Percentiles rank a stretch among this genome's conserved stretches.
These are phyloP conservation scores for Leucoagaricus sp. DNA, from an alignment of 1,284 basidiomycete genomes.

Conservation along the genomic window DNA sequence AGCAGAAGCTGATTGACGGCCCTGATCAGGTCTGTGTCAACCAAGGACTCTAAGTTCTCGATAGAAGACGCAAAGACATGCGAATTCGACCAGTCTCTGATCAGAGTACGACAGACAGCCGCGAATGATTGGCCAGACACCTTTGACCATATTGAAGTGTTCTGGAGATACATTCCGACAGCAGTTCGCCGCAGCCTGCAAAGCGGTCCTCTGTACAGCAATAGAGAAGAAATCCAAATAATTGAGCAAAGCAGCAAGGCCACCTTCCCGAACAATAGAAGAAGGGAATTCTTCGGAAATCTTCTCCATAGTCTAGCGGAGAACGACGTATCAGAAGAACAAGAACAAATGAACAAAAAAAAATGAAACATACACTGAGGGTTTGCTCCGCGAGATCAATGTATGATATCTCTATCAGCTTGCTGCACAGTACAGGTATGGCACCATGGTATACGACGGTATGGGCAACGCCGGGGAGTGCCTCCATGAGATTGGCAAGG, in stretches of 20 bases:
- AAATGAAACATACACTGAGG: constrained; percentile 72
- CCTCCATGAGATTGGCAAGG: constrained; percentile 95
- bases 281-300: constrained; percentile 95
- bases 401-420: constrained; percentile 93
- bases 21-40: constrained; percentile 81
- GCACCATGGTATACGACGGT: constrained; percentile 95
- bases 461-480: constrained; percentile 90
- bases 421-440: constrained; percentile 93
- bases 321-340: constrained; percentile 24
- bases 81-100: constrained; percentile 92
- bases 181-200: constrained; percentile 96
- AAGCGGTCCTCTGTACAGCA: constrained; percentile 91
- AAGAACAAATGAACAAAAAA: constrained; percentile 19
- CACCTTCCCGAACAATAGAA: constrained; percentile 92
- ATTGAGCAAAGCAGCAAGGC: constrained; percentile 86
- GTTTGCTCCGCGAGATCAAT: constrained; percentile 97
- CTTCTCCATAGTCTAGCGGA: constrained; percentile 87
- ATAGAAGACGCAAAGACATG: constrained; percentile 87
- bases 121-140: constrained; percentile 90
- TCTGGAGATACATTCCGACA: constrained; percentile 89
- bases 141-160: constrained; percentile 84
- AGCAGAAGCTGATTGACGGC: constrained; percentile 85
- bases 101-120: constrained; percentile 91
- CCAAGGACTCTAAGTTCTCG: constrained; percentile 83
- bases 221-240: constrained; percentile 98